Conservation (phyloP, 306 rosid species). For the Rosa lucieae region DNA sequence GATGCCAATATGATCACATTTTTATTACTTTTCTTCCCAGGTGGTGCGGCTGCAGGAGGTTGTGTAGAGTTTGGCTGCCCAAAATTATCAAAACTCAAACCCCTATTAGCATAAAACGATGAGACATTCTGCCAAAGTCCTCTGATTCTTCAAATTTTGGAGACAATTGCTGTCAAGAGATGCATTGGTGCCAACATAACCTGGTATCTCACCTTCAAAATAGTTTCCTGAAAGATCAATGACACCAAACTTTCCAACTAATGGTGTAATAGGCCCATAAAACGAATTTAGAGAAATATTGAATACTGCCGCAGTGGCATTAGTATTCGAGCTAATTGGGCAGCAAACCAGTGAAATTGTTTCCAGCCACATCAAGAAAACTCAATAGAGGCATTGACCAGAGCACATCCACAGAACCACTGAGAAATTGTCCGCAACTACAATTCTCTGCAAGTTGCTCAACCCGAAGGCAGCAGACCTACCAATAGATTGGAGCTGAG, state of each 20-base stretch:
- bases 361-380: conserved; percentile 63
- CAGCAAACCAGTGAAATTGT: conserved; percentile 63
- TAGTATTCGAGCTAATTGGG: conserved; percentile 48
- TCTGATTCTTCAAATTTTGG: conserved; percentile 58
- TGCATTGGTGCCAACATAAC: conserved; percentile 35
- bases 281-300: conserved; percentile 65
- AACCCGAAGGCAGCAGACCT: conserved; percentile 50
- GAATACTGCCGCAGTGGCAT: conserved; percentile 37
- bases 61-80: conserved; percentile 49
- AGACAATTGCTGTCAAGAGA: conserved; percentile 68
- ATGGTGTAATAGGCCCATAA: conserved; percentile 60
- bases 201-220: conserved; percentile 66
- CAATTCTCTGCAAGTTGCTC: conserved; percentile 54
- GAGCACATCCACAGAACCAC: conserved; percentile 45
- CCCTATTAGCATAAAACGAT: conserved; percentile 63
- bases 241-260: conserved; percentile 48
- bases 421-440: conserved; percentile 51
- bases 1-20: conserved; percentile 60
- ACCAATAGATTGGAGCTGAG: conserved; percentile 64
- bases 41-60: conserved; percentile 28
- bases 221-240: conserved; percentile 75
- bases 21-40: conserved; percentile 55
- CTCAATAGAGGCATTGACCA: conserved; percentile 67
- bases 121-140: conserved; percentile 49
- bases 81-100: conserved; percentile 62